Evolutionary conservation across 768 basidiomycete genomes (phyloP).

Genomic region (Hortiboletus campestris): DNA sequence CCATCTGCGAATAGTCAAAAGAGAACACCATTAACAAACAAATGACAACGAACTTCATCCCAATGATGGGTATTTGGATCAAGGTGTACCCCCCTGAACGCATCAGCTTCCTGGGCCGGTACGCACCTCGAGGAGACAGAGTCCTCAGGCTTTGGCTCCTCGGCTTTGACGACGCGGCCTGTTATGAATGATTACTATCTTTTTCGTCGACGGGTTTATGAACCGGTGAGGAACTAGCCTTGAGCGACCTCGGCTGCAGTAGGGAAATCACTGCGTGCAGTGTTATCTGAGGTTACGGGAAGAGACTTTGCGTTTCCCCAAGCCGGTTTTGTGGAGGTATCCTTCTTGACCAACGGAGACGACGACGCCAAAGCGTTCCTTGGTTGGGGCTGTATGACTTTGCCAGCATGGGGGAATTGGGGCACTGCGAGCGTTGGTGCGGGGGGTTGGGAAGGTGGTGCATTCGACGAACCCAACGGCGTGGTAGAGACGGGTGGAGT

Average conservation of each 20-base stretch:
- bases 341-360: constrained; percentile 36
- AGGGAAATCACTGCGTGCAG: constrained; percentile 74
- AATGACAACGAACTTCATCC: constrained; percentile 78
- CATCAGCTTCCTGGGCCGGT: constrained; percentile 81
- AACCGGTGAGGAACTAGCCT: constrained; percentile 45
- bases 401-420: constrained; percentile 57
- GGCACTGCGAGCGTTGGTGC: constrained; percentile 42
- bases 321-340: constrained; percentile 48
- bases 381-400: constrained; percentile 65
- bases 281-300: constrained; percentile 36
- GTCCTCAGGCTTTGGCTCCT: constrained; percentile 51
- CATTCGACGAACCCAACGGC: constrained; percentile 42
- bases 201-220: neutral
- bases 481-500: constrained; percentile 57
- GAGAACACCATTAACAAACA: neutral
- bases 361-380: constrained; percentile 36
- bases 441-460: constrained; percentile 46
- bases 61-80: constrained; percentile 95
- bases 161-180: constrained; percentile 22
- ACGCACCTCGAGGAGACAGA: constrained; percentile 52
- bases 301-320: constrained; percentile 65
- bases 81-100: constrained; percentile 91
- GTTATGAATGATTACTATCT: constrained; percentile 14
- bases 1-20: constrained; percentile 52
- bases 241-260: constrained; percentile 95